Base-by-base conservation (phyloP, 257 asterid species). In the Verbascum thapsus region DNA sequence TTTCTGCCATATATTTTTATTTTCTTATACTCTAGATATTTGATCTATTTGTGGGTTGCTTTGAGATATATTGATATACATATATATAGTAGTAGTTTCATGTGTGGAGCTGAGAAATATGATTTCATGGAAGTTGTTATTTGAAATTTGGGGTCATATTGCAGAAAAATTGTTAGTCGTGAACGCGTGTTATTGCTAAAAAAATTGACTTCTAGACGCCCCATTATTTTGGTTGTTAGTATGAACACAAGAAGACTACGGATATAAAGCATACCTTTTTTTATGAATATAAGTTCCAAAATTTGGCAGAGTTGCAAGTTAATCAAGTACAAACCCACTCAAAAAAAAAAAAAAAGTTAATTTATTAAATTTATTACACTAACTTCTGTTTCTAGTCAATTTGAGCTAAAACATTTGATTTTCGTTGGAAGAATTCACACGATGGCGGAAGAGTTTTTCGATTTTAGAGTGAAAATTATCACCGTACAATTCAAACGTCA, bases 1-100 rank as follows among this genome's bases (percentile, higher is more conserved):
- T 79, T 4, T 61, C 74, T 20, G 75, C 71, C 83, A 78, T 78
- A 3, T 47, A 5, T 62, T 4, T 15, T 17, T n/a, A 2, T 10
- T 53, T 41, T n/a, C 5, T 4, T 10, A 5, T 37, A 3, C 9
- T 19, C 8, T 12, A 1, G 22, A 17, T 2, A 6, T 12, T 3
- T 7, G 3, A n/a, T 26, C 7, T 6, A 23, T 40, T 40, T 0
- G 17, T 6, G 9, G 22, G 2, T 16, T 19, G 48, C 10, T 8
- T 37, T 19, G 60, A 63, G 61, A 0, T 2, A n/a, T 0, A 58
- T 10, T 8, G 44, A 10, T 18, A 4, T 26, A 3, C 39, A 63
- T 47, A 63, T 48, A 60, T 37, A 58, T 54, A 11, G 39, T 26
- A n/a, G n/a, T n/a, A n/a, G n/a, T 53, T 9, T 49, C 4, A 17